Conservation (phyloP, 495 filamentous ascomycete genomes). For the Aeminium ludgeri region DNA sequence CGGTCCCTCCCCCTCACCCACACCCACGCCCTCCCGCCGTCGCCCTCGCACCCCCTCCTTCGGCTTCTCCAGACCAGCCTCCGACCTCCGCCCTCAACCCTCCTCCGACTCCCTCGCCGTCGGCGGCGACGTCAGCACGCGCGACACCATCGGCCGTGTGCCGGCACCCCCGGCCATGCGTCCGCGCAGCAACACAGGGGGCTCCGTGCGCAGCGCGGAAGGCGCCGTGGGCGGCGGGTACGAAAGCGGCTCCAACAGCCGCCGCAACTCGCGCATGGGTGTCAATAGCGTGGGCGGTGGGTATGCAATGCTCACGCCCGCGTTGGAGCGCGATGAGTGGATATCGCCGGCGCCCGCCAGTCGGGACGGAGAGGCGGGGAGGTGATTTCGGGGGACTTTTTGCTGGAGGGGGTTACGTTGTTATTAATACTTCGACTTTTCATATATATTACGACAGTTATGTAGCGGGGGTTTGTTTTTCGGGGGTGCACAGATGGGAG, state of each 20-base stretch:
- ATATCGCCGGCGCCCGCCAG: too few relatives aligned
- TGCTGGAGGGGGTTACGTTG: too few relatives aligned
- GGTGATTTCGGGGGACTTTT: too few relatives aligned
- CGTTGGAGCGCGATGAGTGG: slow-evolving; percentile 14
- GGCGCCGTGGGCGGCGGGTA: background rate
- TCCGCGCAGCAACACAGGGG: slow-evolving; percentile 7
- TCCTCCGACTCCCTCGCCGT: slow-evolving; percentile 4
- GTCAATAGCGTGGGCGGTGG: too few relatives aligned
- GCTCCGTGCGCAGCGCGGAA: slow-evolving; percentile 2
- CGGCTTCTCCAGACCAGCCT: slow-evolving; percentile 1
- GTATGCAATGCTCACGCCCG: slow-evolving; percentile 6
- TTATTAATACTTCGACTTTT: too few relatives aligned
- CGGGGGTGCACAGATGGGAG: too few relatives aligned
- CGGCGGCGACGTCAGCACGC: slow-evolving; percentile 14
- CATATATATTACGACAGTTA: too few relatives aligned
- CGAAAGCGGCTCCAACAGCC: background rate
- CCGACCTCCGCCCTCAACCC: background rate
- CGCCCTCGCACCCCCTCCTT: background rate
- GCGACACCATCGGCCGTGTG: slow-evolving; percentile 12
- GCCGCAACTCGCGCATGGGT: too few relatives aligned
- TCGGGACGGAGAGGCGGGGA: too few relatives aligned
- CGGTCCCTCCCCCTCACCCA: background rate
- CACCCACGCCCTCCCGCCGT: background rate
- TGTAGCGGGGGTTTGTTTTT: too few relatives aligned
- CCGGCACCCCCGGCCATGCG: slow-evolving; percentile 9